These are phyloP conservation scores for Luffa aegyptiaca DNA, from an alignment of 306 rosid genomes.

Conservation along the genomic window DNA sequence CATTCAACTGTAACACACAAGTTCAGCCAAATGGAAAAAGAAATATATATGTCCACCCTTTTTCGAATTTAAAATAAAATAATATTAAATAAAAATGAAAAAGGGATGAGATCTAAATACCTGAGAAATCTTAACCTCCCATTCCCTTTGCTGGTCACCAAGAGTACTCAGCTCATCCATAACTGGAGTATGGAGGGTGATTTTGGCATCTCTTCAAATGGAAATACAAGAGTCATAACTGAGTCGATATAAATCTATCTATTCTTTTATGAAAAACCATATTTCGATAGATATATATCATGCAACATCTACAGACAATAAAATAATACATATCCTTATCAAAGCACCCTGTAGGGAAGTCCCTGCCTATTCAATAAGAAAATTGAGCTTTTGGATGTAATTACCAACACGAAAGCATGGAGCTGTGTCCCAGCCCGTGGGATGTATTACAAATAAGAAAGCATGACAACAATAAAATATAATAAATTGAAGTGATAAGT, in stretches of 20 bases:
- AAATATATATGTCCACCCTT: neutral
- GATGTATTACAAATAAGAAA: neutral
- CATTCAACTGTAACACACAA: slow-evolving; percentile 41
- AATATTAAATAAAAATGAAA: neutral
- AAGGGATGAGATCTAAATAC: slow-evolving; percentile 19
- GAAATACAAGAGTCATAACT: neutral
- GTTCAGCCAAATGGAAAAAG: neutral
- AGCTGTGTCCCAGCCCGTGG: neutral
- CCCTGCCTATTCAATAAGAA: neutral
- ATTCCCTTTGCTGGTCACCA: slow-evolving; percentile 33
- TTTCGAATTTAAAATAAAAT: neutral
- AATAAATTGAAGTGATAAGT: neutral
- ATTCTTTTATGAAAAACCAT: neutral
- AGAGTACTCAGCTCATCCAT: slow-evolving; percentile 42
- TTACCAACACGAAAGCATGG: neutral
- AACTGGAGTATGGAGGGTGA: slow-evolving; percentile 32
- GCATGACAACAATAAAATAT: neutral
- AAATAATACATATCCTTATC: neutral
- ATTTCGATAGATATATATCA: neutral
- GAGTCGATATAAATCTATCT: neutral
- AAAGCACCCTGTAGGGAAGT: neutral
- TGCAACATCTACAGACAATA: neutral
- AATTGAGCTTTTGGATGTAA: neutral
- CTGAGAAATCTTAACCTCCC: slow-evolving; percentile 44
- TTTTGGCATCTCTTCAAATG: slow-evolving; percentile 38